Percentiles rank a stretch among this genome's conserved stretches.
Evolutionary conservation across 2,329 filamentous ascomycete species (phyloP).

Genomic region (Beauveria australis): DNA sequence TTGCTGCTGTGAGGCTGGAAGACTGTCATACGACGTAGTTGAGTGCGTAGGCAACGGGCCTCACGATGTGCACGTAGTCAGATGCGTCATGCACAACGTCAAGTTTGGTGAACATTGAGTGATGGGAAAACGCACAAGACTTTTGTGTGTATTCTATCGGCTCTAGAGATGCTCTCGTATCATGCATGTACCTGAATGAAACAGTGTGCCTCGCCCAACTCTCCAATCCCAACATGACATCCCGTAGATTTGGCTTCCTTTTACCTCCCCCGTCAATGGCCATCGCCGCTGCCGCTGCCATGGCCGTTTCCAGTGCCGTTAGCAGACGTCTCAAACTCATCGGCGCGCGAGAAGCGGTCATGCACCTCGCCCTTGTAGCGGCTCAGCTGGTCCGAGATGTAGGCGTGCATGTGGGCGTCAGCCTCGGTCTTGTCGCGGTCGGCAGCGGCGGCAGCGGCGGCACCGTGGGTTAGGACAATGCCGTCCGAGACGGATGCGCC

Average conservation of each 20-base stretch:
- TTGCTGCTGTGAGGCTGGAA: neutral
- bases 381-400: slow-evolving; percentile 74
- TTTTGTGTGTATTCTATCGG: neutral
- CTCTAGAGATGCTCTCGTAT: neutral
- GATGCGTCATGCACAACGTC: neutral
- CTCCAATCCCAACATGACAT: neutral
- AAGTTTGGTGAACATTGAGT: neutral
- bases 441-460: slow-evolving; percentile 38
- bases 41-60: neutral
- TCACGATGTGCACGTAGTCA: neutral
- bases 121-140: neutral
- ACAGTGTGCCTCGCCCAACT: no score
- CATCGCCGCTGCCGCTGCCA: neutral
- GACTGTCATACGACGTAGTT: no score
- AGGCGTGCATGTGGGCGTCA: slow-evolving; percentile 67
- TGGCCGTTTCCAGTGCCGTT: slow-evolving; percentile 4
- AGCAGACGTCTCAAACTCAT: slow-evolving; percentile 40
- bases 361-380: slow-evolving; percentile 43
- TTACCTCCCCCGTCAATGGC: neutral
- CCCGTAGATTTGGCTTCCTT: no score
- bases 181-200: neutral
- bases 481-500: slow-evolving; percentile 28
- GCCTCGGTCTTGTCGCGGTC: slow-evolving; percentile 44
- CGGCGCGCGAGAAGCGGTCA: slow-evolving; percentile 24
- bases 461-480: slow-evolving; percentile 19